Evolutionary conservation across 768 basidiomycete species (phyloP).

Genomic region (Serpula lacrymans): DNA sequence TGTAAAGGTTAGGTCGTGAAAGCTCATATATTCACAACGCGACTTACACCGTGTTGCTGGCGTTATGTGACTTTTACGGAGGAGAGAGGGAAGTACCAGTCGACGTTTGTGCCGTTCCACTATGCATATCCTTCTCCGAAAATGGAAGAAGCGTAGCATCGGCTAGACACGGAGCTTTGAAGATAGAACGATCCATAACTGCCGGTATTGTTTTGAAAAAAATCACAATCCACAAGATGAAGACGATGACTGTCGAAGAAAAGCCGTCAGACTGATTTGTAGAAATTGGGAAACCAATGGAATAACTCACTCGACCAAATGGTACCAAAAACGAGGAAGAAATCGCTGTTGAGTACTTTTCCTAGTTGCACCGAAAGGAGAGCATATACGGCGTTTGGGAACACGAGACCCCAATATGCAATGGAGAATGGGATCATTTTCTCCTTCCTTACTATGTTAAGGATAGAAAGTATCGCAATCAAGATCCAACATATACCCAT

Average conservation of each 20-base stretch:
- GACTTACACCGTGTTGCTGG: too few species aligned
- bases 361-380: conserved; percentile 49
- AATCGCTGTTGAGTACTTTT: conserved; percentile 42
- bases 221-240: conserved; percentile 40
- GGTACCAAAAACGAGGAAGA: conserved; percentile 52
- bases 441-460: conserved; percentile 26
- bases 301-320: conserved; percentile 45
- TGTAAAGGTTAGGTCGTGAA: too few species aligned
- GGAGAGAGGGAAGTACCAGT: too few species aligned
- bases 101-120: too few species aligned
- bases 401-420: conserved; percentile 53
- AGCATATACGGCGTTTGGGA: conserved; percentile 54
- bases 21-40: too few species aligned
- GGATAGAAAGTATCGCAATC: conserved; percentile 41
- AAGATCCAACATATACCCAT: conserved; percentile 52
- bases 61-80: too few species aligned
- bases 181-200: conserved; percentile 44
- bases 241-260: conserved; percentile 31
- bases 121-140: conserved; percentile 10
- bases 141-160: conserved; percentile 16
- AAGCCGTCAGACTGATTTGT: not conserved
- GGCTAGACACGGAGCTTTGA: conserved; percentile 42
- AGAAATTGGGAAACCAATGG: not conserved
- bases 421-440: conserved; percentile 39
- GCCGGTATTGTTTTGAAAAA: conserved; percentile 42